Base-by-base conservation (phyloP, 352 stramenopile genomes). In the Phytophthora nicotianae region DNA sequence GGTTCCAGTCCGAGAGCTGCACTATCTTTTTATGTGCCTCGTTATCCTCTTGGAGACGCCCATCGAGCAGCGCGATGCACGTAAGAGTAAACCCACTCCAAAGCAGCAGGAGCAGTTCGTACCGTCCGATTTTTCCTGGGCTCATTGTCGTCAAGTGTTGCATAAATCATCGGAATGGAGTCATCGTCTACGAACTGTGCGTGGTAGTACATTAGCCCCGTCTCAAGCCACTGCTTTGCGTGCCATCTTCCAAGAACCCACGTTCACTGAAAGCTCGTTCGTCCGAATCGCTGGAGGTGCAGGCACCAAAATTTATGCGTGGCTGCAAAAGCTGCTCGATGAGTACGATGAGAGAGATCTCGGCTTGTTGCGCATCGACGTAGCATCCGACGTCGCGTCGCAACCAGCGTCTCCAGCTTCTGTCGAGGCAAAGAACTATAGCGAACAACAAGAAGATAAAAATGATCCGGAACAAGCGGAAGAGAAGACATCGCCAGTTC, bases 1-100 rank as follows among this genome's bases (percentile, higher is more conserved):
- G 7, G 74, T 89, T 0, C 81, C 82, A 4, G 68, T 87, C 8
- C 79, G 78, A 50, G 85, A 91, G 70, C 68, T 93, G 13, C 85
- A 93, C 47, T 89, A 82, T 43, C 68, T 93, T 4, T 83, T 91
- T 65, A 89, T 93, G 77, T 91, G 82, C 50, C 67, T 93, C 37
- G 72, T 87, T n/a, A 62, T 90, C 3, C 56, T 93, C 19, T 52
- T 91, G 6, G 74, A 91, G 16, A 77, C 71, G n/a, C 71, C 81
- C 2, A 58, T 72, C 3, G 74, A 86, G 49, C 74, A 74, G 40
- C 49, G 70, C 3, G 51, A 65, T 47, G 50, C 53, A 14, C 58
- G 56, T 16, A 79, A 78, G 41, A 65, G 48, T 4, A 74, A 77
- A 33, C 70, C 73, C 21, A 84, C 66, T 0, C 50, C 65, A 1